Evolutionary conservation across 495 filamentous ascomycete species (phyloP).

Genomic region (Trichocladium antarcticum): DNA sequence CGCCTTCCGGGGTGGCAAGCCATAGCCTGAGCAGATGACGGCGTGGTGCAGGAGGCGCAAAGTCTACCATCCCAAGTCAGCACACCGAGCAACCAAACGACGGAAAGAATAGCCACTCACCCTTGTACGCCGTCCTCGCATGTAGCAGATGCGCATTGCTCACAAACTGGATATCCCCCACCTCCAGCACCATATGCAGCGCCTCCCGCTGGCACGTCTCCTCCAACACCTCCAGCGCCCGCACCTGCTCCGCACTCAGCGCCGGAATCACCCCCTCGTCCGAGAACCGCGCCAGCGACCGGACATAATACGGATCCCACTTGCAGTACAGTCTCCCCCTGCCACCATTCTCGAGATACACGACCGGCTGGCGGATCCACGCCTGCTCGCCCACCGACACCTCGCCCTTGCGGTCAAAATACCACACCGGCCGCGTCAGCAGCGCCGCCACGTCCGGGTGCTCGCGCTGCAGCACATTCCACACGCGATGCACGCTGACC

Average conservation of each 20-base stretch:
- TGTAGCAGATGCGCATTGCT: slow-evolving; percentile 59
- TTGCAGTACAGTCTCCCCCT: slow-evolving; percentile 43
- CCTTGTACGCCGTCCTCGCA: slow-evolving; percentile 53
- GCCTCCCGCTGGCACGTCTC: slow-evolving; percentile 51
- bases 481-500: slow-evolving; percentile 68
- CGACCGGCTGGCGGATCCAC: slow-evolving; percentile 60
- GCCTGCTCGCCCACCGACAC: slow-evolving; percentile 60
- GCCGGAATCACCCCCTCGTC: slow-evolving; percentile 55
- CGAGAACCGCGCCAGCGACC: slow-evolving; percentile 54
- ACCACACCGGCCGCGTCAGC: slow-evolving; percentile 72
- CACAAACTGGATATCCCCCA: slow-evolving; percentile 72
- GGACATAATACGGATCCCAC: slow-evolving; percentile 74
- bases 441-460: slow-evolving; percentile 68
- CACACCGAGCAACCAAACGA: not conserved
- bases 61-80: slow-evolving; percentile 37
- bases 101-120: slow-evolving; percentile 10
- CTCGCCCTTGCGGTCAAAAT: slow-evolving; percentile 91
- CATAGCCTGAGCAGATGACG: slow-evolving; percentile 78
- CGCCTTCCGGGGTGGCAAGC: slow-evolving; percentile 66
- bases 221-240: slow-evolving; percentile 56
- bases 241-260: slow-evolving; percentile 49
- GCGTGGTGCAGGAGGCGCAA: slow-evolving; percentile 46
- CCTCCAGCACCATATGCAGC: slow-evolving; percentile 66
- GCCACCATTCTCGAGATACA: slow-evolving; percentile 54
- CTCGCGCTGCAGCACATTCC: slow-evolving; percentile 63